phyloP scores from a whole-genome alignment of 1,139 yeast genomes.

The Lodderomyces margitis region DNA sequence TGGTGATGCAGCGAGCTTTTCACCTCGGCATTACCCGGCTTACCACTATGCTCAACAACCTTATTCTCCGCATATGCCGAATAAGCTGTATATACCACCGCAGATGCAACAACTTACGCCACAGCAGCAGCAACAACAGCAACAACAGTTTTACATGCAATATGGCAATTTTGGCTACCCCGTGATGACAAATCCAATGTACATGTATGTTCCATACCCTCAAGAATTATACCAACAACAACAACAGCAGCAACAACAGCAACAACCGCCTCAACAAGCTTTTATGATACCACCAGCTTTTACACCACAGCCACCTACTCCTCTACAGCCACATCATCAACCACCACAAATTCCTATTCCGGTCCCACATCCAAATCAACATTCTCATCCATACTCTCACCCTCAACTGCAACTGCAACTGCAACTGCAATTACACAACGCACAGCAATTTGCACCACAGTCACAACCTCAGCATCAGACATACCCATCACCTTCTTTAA shows the following conservation, averaged over 20 bases:
- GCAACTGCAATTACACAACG: background rate
- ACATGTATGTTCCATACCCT: slow-evolving; percentile 9
- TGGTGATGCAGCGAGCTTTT: slow-evolving; percentile 43
- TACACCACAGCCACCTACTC: slow-evolving; percentile 6
- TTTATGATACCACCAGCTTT: slow-evolving; percentile 6
- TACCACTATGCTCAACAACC: slow-evolving; percentile 14
- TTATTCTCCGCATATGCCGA: slow-evolving; percentile 14
- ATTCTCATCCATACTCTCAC: slow-evolving; percentile 1
- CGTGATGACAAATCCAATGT: slow-evolving; percentile 14
- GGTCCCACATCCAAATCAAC: background rate
- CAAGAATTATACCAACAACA: slow-evolving; percentile 10
- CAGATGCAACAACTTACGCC: slow-evolving; percentile 17
- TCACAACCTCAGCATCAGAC: background rate
- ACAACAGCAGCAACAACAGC: slow-evolving; percentile 4
- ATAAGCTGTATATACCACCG: slow-evolving; percentile 11
- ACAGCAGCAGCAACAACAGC: slow-evolving; percentile 13
- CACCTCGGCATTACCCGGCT: slow-evolving; percentile 26
- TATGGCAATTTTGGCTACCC: slow-evolving; percentile 17
- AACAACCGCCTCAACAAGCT: background rate
- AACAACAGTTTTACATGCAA: slow-evolving; percentile 24
- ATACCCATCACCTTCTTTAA: background rate
- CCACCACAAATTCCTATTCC: slow-evolving; percentile 2
- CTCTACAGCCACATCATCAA: slow-evolving; percentile 9
- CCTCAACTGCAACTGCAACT: slow-evolving; percentile 3
- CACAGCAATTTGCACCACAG: slow-evolving; percentile 3